Evolutionary conservation across 495 filamentous ascomycete genomes (phyloP), one percentile per base, ranked within the genome.

Genomic region (Penicillium canescens): DNA sequence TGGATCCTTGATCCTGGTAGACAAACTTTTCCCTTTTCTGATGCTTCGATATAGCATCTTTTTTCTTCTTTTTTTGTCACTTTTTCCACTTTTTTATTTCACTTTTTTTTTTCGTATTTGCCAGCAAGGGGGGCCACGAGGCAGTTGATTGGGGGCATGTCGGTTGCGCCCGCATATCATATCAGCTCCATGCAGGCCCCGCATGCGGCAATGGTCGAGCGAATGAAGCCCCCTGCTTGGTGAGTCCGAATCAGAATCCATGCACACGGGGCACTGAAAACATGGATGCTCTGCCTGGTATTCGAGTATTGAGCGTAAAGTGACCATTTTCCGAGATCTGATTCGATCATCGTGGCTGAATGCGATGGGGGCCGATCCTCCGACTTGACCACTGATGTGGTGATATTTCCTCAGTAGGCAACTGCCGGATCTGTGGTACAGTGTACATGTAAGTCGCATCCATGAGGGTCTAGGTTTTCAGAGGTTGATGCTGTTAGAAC

Each of bases 161-260:
- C 24, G 54, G 37, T 56, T 52, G 39, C 57, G 46, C 51, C 49
- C 57, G 51, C 51, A 56, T 50, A 57, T 38, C 44, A 50, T 46
- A 50, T 38, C 48, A 26, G 54, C 47, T 34, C 36, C 46, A 12
- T 39, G 23, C 16, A 18, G 16, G 41, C 63, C 63, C 63, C 63
- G 63, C 63, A 66, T 60, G 62, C 63, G 61, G 58, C 21, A 24
- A 20, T n/a, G 18, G 44, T 45, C 54, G 44, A 60, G 56, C 54
- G 26, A 50, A 46, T 34, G 35, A 28, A 4, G 12, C 21, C 21
- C 34, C 42, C 24, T 14, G 4, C 23, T 35, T 39, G 33, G 46
- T 43, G 42, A 35, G 46, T 45, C 34, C 43, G 36, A 34, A 50
- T 46, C 18, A 26, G 46, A 56, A 43, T 40, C 57, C 46, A 46